These are phyloP conservation scores for Lactarius sp. DNA, from an alignment of 768 basidiomycete genomes.

Conservation along the genomic window DNA sequence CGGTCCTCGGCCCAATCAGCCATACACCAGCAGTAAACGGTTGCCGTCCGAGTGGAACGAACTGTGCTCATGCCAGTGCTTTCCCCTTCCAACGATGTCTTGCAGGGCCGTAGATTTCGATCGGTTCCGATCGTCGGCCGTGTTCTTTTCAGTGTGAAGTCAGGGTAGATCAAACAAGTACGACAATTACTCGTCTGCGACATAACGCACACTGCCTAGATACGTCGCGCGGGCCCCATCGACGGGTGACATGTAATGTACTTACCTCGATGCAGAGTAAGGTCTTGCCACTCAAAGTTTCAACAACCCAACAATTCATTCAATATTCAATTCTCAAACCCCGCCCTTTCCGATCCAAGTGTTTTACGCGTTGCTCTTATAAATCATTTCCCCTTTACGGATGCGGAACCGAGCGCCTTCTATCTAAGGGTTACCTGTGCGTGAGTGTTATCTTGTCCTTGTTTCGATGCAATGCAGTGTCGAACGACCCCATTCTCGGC, in stretches of 20 bases:
- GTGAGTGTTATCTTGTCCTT: neutral
- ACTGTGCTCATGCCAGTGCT: neutral
- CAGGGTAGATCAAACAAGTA: conserved; percentile 13
- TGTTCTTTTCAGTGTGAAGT: neutral
- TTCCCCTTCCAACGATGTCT: neutral
- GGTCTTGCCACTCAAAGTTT: neutral
- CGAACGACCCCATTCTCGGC: neutral
- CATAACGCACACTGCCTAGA: neutral
- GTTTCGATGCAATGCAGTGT: neutral
- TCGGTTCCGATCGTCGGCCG: conserved; percentile 20
- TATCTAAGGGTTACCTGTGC: neutral
- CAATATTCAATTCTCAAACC: neutral
- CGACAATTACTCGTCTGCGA: conserved; percentile 14
- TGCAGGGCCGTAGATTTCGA: conserved; percentile 3
- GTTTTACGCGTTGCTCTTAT: neutral
- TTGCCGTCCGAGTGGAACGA: neutral
- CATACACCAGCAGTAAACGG: neutral
- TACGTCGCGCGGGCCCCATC: conserved; percentile 3
- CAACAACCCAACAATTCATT: neutral
- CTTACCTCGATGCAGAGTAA: conserved; percentile 7
- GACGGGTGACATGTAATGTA: conserved; percentile 12
- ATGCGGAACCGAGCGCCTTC: neutral
- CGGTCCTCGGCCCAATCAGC: neutral
- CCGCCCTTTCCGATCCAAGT: neutral
- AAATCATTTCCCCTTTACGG: neutral